These are phyloP conservation scores for Didymella exigua DNA, from an alignment of 2,329 filamentous ascomycete genomes.

Conservation along the genomic window DNA sequence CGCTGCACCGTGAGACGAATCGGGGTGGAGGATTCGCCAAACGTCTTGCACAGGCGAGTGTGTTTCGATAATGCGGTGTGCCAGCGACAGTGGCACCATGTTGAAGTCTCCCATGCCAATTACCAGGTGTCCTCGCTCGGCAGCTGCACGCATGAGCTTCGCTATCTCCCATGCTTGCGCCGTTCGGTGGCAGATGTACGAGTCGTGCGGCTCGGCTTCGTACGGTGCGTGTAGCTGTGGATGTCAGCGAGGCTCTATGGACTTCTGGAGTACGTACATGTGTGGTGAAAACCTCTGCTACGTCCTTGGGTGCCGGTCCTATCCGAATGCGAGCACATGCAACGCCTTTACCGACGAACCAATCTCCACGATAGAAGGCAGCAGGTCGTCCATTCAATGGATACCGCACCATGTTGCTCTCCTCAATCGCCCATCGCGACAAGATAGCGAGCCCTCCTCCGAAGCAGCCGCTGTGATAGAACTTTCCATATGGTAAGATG, in stretches of 20 bases:
- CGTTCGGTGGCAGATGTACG: conserved; percentile 87
- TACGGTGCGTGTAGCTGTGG: conserved; percentile 79
- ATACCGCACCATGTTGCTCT: conserved; percentile 84
- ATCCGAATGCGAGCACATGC: conserved; percentile 80
- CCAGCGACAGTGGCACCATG: conserved; percentile 86
- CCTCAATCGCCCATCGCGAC: conserved; percentile 89
- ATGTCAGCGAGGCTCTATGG: background rate
- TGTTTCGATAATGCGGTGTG: conserved; percentile 80
- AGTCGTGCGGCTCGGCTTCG: conserved; percentile 76
- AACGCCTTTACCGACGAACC: conserved; percentile 95
- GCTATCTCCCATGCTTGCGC: conserved; percentile 95
- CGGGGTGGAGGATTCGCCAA: conserved; percentile 83
- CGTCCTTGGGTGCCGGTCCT: conserved; percentile 66
- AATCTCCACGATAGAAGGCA: conserved; percentile 92
- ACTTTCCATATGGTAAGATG: conserved; percentile 87
- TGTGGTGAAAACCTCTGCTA: conserved; percentile 90
- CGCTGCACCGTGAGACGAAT: conserved; percentile 78
- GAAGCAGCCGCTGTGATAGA: conserved; percentile 88
- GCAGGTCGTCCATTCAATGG: conserved; percentile 92
- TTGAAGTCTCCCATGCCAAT: conserved; percentile 94
- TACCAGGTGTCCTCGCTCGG: conserved; percentile 80
- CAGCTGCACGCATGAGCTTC: conserved; percentile 82
- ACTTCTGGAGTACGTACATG: conserved; percentile 59
- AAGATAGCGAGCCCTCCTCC: conserved; percentile 88
- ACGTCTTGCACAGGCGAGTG: conserved; percentile 79